phyloP scores from a whole-genome alignment of 768 basidiomycete genomes.

The Mycena epipterygia region DNA sequence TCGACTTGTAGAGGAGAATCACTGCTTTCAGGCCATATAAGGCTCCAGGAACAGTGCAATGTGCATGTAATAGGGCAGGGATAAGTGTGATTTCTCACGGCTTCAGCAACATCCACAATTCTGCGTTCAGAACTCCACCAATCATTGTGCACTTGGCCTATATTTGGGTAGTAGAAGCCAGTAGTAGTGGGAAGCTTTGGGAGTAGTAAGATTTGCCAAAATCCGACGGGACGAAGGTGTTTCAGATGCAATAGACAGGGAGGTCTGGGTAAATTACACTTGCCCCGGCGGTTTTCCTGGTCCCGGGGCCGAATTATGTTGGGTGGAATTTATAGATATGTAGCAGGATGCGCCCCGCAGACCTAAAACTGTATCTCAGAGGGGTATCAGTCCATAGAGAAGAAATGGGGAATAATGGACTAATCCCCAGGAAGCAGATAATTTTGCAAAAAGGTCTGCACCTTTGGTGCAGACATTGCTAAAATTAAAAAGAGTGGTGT shows the following conservation, averaged over 20 bases:
- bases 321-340: constrained; percentile 3
- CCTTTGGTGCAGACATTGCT: background rate
- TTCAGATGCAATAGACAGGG: background rate
- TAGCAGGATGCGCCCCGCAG: background rate
- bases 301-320: constrained; percentile 1
- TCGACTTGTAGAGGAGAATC: too few species aligned
- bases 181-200: background rate
- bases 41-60: background rate
- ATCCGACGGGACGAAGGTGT: background rate
- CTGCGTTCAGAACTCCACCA: too few species aligned
- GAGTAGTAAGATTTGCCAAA: background rate
- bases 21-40: too few species aligned
- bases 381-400: constrained; percentile 5
- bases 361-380: background rate
- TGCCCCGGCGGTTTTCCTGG: background rate
- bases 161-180: too few species aligned
- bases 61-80: background rate
- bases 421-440: background rate
- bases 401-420: constrained; percentile 1
- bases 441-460: constrained; percentile 1
- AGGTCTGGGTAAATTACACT: too few species aligned
- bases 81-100: background rate
- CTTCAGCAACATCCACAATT: background rate
- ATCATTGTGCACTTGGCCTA: too few species aligned
- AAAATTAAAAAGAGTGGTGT: too few species aligned